phyloP scores from a whole-genome alignment of 108 stramenopile species.

The Cyclostephanos invisitatus region DNA sequence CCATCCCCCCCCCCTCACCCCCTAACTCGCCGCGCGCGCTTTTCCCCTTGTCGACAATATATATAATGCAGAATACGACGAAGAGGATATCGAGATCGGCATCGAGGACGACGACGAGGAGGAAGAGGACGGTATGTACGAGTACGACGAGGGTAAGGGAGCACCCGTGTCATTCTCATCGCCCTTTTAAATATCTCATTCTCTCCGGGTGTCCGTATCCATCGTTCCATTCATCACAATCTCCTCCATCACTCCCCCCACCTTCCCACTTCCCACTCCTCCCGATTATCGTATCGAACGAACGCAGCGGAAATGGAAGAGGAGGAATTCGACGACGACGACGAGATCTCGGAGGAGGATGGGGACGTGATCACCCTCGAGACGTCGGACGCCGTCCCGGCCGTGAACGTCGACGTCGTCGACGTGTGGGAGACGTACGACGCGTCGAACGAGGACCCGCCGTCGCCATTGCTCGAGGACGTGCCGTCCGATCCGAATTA shows the following conservation, averaged over 20 bases:
- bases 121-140: neutral
- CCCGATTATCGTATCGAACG: neutral
- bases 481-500: conserved; percentile 38
- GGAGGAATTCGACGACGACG: conserved; percentile 27
- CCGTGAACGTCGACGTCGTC: neutral
- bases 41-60: too few species aligned
- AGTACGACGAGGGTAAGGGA: conserved; percentile 7
- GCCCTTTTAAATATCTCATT: too few species aligned
- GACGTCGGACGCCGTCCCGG: conserved; percentile 18
- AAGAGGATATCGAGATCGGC: neutral
- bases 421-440: conserved; percentile 50
- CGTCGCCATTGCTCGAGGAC: conserved; percentile 31
- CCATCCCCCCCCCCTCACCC: neutral
- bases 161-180: too few species aligned
- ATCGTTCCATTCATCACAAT: neutral
- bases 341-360: conserved; percentile 31
- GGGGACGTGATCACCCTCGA: conserved; percentile 22
- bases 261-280: neutral
- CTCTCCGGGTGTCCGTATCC: too few species aligned
- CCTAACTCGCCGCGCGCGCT: too few species aligned
- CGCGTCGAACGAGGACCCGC: conserved; percentile 31
- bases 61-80: conserved; percentile 11
- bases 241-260: neutral
- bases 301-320: conserved; percentile 16
- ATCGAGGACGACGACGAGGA: conserved; percentile 6